A percentile compares a stretch with the other conserved stretches of the same genome.
These are phyloP conservation scores for Fusarium papillatum DNA, from an alignment of 2,329 filamentous ascomycete genomes.

Conservation along the genomic window DNA sequence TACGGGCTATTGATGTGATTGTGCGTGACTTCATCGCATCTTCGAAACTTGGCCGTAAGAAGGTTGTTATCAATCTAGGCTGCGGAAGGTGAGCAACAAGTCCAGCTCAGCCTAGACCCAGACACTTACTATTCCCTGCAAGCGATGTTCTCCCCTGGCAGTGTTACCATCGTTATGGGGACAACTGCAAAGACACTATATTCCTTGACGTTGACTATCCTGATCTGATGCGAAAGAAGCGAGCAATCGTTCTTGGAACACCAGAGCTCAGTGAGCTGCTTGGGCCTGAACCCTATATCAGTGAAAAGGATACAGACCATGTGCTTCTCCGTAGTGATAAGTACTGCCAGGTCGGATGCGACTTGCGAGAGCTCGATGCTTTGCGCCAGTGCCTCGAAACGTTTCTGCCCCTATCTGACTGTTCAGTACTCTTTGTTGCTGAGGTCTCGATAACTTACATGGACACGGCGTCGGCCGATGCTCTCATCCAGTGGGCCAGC, in stretches of 20 bases:
- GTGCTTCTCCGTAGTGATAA: slow-evolving; percentile 75
- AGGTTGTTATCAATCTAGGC: slow-evolving; percentile 86
- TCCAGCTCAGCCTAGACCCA: not conserved
- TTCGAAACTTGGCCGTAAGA: slow-evolving; percentile 64
- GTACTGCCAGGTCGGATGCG: slow-evolving; percentile 86
- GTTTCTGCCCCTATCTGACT: slow-evolving; percentile 69
- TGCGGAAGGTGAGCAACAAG: slow-evolving; percentile 83
- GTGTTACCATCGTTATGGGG: slow-evolving; percentile 76
- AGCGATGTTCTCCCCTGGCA: slow-evolving; percentile 93
- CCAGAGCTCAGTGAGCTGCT: slow-evolving; percentile 64
- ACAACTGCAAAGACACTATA: slow-evolving; percentile 67
- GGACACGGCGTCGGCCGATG: slow-evolving; percentile 79
- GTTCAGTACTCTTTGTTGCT: slow-evolving; percentile 82
- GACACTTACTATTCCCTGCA: slow-evolving; percentile 13
- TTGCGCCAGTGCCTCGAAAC: slow-evolving; percentile 71
- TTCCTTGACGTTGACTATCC: slow-evolving; percentile 93
- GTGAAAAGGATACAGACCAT: slow-evolving; percentile 56
- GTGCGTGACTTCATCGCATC: slow-evolving; percentile 80
- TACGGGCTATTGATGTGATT: slow-evolving; percentile 83
- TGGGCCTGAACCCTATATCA: slow-evolving; percentile 45
- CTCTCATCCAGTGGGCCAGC: slow-evolving; percentile 83
- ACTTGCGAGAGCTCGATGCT: slow-evolving; percentile 76
- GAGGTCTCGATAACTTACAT: slow-evolving; percentile 96
- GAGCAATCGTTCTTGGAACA: slow-evolving; percentile 74
- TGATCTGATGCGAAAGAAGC: slow-evolving; percentile 82